phyloP scores from a whole-genome alignment of 768 basidiomycete genomes.

The Boletus sensibilis region DNA sequence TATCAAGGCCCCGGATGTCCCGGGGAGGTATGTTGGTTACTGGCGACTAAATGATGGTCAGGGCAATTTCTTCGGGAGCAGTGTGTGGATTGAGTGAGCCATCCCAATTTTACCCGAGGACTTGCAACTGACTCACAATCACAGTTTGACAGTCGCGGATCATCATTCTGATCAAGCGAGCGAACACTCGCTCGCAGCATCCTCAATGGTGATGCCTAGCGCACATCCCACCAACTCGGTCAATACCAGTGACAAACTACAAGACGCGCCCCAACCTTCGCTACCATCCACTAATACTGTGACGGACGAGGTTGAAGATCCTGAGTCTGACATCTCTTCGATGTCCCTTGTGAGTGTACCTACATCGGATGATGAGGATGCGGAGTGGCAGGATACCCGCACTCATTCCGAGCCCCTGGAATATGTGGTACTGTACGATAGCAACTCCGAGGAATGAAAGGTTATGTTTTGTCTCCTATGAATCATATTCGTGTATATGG shows the following conservation, averaged over 20 bases:
- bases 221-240: conserved; percentile 25
- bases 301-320: conserved; percentile 39
- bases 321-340: conserved; percentile 44
- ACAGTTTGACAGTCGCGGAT: conserved; percentile 68
- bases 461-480: background rate
- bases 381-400: conserved; percentile 59
- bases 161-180: conserved; percentile 36
- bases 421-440: conserved; percentile 74
- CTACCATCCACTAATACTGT: conserved; percentile 29
- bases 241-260: conserved; percentile 3
- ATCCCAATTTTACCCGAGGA: background rate
- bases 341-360: conserved; percentile 62
- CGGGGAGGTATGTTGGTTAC: conserved; percentile 73
- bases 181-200: conserved; percentile 60
- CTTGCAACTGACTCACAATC: conserved; percentile 2
- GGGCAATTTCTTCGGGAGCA: conserved; percentile 61
- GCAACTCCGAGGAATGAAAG: conserved; percentile 49
- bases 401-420: conserved; percentile 46
- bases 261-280: conserved; percentile 11
- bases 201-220: conserved; percentile 64
- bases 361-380: conserved; percentile 53
- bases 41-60: conserved; percentile 67
- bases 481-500: conserved; percentile 9
- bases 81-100: conserved; percentile 78
- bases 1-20: conserved; percentile 63